phyloP scores from a whole-genome alignment of 2,329 filamentous ascomycete species.

The Phaeosphaeriaceae sp. region DNA sequence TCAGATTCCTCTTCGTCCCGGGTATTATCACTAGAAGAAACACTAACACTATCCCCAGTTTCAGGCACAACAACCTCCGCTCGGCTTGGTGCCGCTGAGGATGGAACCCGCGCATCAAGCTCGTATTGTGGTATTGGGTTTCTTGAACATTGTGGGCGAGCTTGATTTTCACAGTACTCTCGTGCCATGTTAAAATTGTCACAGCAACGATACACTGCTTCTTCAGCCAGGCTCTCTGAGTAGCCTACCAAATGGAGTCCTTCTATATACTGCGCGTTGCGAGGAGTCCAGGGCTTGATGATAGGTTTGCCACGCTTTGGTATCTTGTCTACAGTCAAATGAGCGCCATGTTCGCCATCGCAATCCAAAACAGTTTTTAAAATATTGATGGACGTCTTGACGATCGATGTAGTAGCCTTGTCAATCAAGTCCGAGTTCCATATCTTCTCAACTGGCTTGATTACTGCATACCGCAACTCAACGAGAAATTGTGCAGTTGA shows the following conservation, averaged over 20 bases:
- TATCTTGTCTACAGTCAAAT: constrained; percentile 66
- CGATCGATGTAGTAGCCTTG: constrained; percentile 75
- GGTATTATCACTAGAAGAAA: constrained; percentile 32
- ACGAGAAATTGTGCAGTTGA: constrained; percentile 78
- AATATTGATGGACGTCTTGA: constrained; percentile 82
- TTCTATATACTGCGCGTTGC: constrained; percentile 52
- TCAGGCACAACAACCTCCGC: constrained; percentile 44
- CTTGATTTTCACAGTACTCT: constrained; percentile 77
- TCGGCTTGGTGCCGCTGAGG: constrained; percentile 39
- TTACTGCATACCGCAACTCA: constrained; percentile 79
- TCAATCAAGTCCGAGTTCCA: constrained; percentile 89
- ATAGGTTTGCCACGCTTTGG: constrained; percentile 54
- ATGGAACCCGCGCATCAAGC: constrained; percentile 35
- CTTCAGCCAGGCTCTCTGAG: constrained; percentile 70
- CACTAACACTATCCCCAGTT: constrained; percentile 34
- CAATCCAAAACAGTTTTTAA: constrained; percentile 77
- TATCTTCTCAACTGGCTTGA: constrained; percentile 76
- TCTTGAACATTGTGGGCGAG: constrained; percentile 63
- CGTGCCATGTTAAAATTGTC: constrained; percentile 65
- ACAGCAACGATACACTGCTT: constrained; percentile 84
- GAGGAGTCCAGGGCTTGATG: constrained; percentile 60
- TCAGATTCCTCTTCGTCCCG: constrained; percentile 36
- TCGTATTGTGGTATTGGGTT: constrained; percentile 68
- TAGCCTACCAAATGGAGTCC: constrained; percentile 56
- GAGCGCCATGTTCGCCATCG: constrained; percentile 74